phyloP scores from a whole-genome alignment of 1,284 basidiomycete genomes.

The Leccinum angustisporum region DNA sequence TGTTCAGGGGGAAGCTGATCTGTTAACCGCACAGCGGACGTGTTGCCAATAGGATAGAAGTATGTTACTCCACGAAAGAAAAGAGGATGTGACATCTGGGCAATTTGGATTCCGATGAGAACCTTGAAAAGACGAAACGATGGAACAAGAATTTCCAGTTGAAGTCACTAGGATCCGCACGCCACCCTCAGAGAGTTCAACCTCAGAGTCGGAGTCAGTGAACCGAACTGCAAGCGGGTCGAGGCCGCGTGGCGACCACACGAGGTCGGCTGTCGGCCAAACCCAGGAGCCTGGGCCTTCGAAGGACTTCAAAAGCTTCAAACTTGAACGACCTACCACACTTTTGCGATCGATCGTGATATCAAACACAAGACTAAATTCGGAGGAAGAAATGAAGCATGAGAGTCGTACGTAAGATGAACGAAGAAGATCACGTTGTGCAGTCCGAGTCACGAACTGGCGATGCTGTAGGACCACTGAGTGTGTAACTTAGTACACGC shows the following conservation, averaged over 20 bases:
- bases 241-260: neutral
- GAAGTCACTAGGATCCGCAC: neutral
- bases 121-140: neutral
- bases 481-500: too few relatives aligned
- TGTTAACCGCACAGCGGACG: slow-evolving; percentile 50
- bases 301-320: too few relatives aligned
- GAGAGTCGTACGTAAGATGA: neutral
- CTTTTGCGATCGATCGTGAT: neutral
- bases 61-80: slow-evolving; percentile 34
- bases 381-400: neutral
- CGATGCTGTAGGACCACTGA: too few relatives aligned
- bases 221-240: neutral
- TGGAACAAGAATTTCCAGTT: neutral
- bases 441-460: neutral
- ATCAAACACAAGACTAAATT: neutral
- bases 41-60: slow-evolving; percentile 61
- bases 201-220: neutral
- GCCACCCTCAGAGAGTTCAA: neutral
- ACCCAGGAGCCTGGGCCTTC: too few relatives aligned
- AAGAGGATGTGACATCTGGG: slow-evolving; percentile 38
- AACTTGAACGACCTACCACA: neutral
- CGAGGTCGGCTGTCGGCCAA: neutral
- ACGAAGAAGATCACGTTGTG: neutral
- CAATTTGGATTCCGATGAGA: neutral
- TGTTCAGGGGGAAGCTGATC: slow-evolving; percentile 48